Percentiles rank a stretch among this genome's conserved stretches.
These are phyloP conservation scores for Lanmaoa pseudosensibilis DNA, from an alignment of 768 basidiomycete species.

Conservation along the genomic window DNA sequence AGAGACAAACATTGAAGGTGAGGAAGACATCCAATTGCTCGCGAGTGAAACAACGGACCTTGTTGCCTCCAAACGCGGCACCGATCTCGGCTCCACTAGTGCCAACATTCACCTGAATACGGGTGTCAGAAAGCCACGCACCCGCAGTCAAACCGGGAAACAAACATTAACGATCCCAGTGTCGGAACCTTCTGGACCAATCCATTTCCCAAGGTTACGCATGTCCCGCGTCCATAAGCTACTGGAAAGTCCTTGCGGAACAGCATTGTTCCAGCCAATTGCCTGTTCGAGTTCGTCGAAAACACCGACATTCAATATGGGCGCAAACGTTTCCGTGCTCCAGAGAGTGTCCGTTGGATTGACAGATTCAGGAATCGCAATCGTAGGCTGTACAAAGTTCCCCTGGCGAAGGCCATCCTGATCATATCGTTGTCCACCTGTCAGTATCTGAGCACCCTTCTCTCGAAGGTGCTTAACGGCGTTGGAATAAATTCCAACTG, in stretches of 20 bases:
- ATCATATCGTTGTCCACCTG: constrained; percentile 63
- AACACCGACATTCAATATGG: constrained; percentile 81
- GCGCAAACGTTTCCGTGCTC: constrained; percentile 83
- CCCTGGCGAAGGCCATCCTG: constrained; percentile 58
- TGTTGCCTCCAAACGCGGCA: constrained; percentile 93
- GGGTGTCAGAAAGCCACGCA: constrained; percentile 3
- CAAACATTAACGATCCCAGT: constrained; percentile 89
- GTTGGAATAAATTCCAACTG: constrained; percentile 61
- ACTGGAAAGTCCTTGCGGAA: constrained; percentile 89
- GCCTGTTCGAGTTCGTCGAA: constrained; percentile 88
- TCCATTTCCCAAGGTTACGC: constrained; percentile 85
- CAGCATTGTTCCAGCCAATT: constrained; percentile 87
- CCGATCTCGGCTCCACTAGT: constrained; percentile 74
- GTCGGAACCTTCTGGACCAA: constrained; percentile 87
- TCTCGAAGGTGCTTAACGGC: constrained; percentile 62
- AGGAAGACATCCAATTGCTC: constrained; percentile 15
- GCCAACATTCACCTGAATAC: constrained; percentile 58
- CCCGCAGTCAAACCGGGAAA: constrained; percentile 10
- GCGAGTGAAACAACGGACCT: constrained; percentile 45
- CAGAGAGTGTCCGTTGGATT: constrained; percentile 60
- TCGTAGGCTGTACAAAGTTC: constrained; percentile 88
- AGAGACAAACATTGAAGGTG: constrained; percentile 14
- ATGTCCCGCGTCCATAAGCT: constrained; percentile 89
- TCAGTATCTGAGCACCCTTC: constrained; percentile 73
- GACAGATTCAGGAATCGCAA: constrained; percentile 64